phyloP scores from a whole-genome alignment of 441 rosid genomes.

The Erodium trifolium region DNA sequence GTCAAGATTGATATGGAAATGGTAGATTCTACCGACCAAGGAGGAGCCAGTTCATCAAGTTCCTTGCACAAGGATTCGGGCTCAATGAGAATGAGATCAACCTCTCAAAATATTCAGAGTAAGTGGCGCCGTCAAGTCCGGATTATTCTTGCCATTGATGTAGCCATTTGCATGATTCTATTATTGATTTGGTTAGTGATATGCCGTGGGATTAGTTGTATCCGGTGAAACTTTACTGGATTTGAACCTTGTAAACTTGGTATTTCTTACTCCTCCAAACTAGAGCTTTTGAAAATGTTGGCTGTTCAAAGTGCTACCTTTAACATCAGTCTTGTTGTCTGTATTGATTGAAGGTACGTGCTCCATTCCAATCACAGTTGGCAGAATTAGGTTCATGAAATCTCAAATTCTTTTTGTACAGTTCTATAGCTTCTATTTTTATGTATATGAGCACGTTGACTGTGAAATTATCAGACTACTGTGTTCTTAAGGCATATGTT shows the following conservation, averaged over 20 bases:
- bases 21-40: conserved; percentile 32
- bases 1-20: conserved; percentile 32
- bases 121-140: conserved; percentile 69
- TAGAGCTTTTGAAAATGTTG: background rate
- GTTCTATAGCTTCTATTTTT: background rate
- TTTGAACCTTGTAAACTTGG: background rate
- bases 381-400: background rate
- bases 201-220: conserved; percentile 56
- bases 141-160: conserved; percentile 67
- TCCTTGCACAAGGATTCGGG: conserved; percentile 56
- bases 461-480: too few relatives aligned
- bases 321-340: too few relatives aligned
- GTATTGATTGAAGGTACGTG: background rate
- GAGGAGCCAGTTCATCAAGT: conserved; percentile 34
- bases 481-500: too few relatives aligned
- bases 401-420: conserved; percentile 6
- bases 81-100: conserved; percentile 52
- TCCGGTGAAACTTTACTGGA: conserved; percentile 19
- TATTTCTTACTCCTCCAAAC: background rate
- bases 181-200: conserved; percentile 58
- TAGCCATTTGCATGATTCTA: conserved; percentile 52
- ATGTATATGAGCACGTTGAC: conserved; percentile 7
- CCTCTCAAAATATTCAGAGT: conserved; percentile 43
- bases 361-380: background rate
- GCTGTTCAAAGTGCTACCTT: too few relatives aligned